Evolutionary conservation across 2,329 filamentous ascomycete species (phyloP).

Genomic region (Microascus cirrosus): DNA sequence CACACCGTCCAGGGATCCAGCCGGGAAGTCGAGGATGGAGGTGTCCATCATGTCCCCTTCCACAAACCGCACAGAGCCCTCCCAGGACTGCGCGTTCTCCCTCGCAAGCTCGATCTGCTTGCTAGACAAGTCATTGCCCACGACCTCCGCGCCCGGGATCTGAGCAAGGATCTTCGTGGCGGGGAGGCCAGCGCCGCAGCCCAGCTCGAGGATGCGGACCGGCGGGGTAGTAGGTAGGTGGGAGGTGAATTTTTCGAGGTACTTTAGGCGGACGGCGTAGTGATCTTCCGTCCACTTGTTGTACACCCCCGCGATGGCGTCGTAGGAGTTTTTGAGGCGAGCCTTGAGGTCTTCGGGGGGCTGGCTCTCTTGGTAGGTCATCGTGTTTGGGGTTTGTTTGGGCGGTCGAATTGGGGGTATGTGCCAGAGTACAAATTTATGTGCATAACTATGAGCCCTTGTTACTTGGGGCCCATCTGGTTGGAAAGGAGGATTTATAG

Average conservation of each 20-base stretch:
- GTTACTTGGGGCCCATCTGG: too few relatives aligned
- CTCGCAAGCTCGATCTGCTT: slow-evolving; percentile 21
- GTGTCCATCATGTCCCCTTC: slow-evolving; percentile 22
- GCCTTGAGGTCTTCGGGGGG: slow-evolving; percentile 20
- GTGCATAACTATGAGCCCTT: too few relatives aligned
- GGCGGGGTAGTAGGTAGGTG: slow-evolving; percentile 9
- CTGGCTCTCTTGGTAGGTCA: not conserved
- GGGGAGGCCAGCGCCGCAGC: slow-evolving; percentile 27
- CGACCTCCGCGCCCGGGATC: slow-evolving; percentile 11
- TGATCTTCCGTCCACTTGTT: slow-evolving; percentile 25
- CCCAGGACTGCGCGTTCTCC: slow-evolving; percentile 6
- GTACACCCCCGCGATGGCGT: slow-evolving; percentile 25
- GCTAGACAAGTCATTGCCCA: slow-evolving; percentile 29
- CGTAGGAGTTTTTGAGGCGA: slow-evolving; percentile 26
- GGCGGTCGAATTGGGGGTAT: too few relatives aligned
- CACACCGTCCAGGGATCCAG: slow-evolving; percentile 31
- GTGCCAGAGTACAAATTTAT: too few relatives aligned
- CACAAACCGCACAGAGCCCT: slow-evolving; percentile 13
- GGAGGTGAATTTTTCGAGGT: slow-evolving; percentile 20
- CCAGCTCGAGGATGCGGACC: slow-evolving; percentile 23
- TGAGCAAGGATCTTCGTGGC: slow-evolving; percentile 18
- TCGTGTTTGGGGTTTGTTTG: not conserved
- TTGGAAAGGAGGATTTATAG: too few relatives aligned
- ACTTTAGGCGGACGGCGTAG: slow-evolving; percentile 17
- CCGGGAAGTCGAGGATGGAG: slow-evolving; percentile 19